phyloP scores from a whole-genome alignment of 169 alveolate species.

The Theileria luwenshuni region DNA sequence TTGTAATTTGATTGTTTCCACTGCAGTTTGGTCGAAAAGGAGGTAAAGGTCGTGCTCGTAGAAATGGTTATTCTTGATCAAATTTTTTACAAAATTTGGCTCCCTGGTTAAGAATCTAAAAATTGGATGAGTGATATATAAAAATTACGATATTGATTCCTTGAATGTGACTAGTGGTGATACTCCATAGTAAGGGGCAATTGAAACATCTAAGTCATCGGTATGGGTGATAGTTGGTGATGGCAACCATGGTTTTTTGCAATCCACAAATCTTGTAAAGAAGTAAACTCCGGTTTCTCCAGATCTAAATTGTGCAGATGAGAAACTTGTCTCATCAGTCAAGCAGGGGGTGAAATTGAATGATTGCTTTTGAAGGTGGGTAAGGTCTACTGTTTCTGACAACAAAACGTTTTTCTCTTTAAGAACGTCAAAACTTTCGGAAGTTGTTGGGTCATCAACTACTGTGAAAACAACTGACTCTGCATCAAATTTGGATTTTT shows the following conservation, averaged over 20 bases:
- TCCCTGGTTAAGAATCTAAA: too few relatives aligned
- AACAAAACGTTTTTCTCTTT: too few relatives aligned
- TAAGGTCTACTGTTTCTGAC: too few relatives aligned
- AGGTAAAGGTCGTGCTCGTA: constrained; percentile 47
- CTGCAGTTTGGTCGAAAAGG: constrained; percentile 36
- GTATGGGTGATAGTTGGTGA: not conserved
- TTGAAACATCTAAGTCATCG: not conserved
- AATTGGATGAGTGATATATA: too few relatives aligned
- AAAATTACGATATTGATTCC: constrained; percentile 24
- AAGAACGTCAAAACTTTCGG: too few relatives aligned
- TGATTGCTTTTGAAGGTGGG: too few relatives aligned
- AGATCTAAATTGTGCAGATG: constrained; percentile 27
- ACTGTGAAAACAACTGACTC: too few relatives aligned
- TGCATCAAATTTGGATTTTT: too few relatives aligned
- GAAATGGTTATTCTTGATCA: constrained; percentile 25
- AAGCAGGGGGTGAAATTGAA: constrained; percentile 37
- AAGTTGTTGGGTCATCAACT: too few relatives aligned
- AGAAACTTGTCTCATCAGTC: constrained; percentile 2
- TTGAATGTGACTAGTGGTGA: not conserved
- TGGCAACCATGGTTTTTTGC: constrained; percentile 52
- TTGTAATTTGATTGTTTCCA: constrained; percentile 6
- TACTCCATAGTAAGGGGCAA: not conserved
- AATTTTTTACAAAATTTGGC: not conserved
- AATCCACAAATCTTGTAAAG: constrained; percentile 51
- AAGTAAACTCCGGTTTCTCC: constrained; percentile 31